Base-by-base conservation (phyloP, 139 green algal species). In the Gonium pectorale region DNA sequence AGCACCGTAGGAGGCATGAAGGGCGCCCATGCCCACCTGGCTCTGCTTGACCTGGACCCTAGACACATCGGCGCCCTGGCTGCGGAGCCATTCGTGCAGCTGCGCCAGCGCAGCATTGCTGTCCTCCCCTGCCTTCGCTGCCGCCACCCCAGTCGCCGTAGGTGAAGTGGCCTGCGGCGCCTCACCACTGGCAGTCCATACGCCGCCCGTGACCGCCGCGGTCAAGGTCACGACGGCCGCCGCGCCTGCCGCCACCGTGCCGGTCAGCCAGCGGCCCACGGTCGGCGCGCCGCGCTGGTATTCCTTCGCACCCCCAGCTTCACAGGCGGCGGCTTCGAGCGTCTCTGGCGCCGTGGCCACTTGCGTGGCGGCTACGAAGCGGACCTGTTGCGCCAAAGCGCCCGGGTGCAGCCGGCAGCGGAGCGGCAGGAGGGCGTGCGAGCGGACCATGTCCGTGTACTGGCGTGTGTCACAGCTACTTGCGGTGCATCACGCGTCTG, bases 21-120 rank as follows among this genome's bases (percentile, higher is more conserved):
- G n/a, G n/a, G n/a, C n/a, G n/a, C n/a, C n/a, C n/a, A n/a, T n/a
- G 4, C 54, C 26, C 33, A 73, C 62, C 77, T 83, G 77, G 43
- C 62, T 83, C 19, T 43, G 54, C 29, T 71, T 49, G 41, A 73
- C 31, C 9, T 64, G 38, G 8, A 83, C 43, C 43, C 38, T 49
- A 2, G 38, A 49, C 43, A 83, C 31, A 21, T 83, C 77, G 0
- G 77, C 77, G 4, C 77, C 77, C 62, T 83, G 60, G 22, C 21
- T 38, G 0, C 3, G 35, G 19, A 83, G 77, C 77, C 77, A 83
- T 9, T 73, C 62, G 43, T 73, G 60, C 43, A 83, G 60, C 62
- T 64, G 43, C 3, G 27, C 22, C 29, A 82, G 56, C 22, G 38
- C 52, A 1, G 37, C 37, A n/a, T n/a, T n/a, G n/a, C n/a, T n/a